Evolutionary conservation across 2,329 filamentous ascomycete genomes (phyloP).

Genomic region (Calonectria pseudoreteaudii): DNA sequence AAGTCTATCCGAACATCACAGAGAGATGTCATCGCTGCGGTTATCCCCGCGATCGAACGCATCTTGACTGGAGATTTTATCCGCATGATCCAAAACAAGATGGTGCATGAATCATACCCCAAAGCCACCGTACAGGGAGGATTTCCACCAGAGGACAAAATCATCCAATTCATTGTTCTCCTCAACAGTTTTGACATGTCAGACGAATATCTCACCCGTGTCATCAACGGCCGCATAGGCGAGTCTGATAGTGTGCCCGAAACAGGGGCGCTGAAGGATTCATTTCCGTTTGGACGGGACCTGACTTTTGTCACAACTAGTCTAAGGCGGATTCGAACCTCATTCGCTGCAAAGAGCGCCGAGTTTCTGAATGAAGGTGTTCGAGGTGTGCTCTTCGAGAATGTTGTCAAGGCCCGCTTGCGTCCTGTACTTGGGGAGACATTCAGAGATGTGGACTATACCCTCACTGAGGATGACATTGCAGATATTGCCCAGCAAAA

Average conservation of each 20-base stretch:
- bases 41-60: conserved; percentile 82
- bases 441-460: conserved; percentile 93
- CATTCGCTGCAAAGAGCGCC: conserved; percentile 81
- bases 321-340: conserved; percentile 75
- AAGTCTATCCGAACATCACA: conserved; percentile 90
- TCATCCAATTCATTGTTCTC: conserved; percentile 89
- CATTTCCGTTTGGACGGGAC: conserved; percentile 87
- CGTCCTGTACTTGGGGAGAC: conserved; percentile 87
- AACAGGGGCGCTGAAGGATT: conserved; percentile 64
- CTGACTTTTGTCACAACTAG: conserved; percentile 75
- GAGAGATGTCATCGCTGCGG: conserved; percentile 78
- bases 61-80: conserved; percentile 92
- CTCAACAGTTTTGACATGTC: conserved; percentile 96
- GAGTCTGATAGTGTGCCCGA: conserved; percentile 51
- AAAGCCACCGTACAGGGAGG: conserved; percentile 82
- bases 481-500: conserved; percentile 66
- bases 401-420: conserved; percentile 86
- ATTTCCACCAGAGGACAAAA: conserved; percentile 87
- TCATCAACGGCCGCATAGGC: conserved; percentile 77
- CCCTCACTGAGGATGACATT: conserved; percentile 72
- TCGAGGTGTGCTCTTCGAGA: conserved; percentile 82
- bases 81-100: conserved; percentile 96
- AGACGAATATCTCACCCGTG: conserved; percentile 89
- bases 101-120: conserved; percentile 96
- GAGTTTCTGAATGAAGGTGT: conserved; percentile 89